Evolutionary conservation across 23 red algal species (phyloP), one percentile per base, ranked within the genome.

Genomic region (Gracilaria domingensis): DNA sequence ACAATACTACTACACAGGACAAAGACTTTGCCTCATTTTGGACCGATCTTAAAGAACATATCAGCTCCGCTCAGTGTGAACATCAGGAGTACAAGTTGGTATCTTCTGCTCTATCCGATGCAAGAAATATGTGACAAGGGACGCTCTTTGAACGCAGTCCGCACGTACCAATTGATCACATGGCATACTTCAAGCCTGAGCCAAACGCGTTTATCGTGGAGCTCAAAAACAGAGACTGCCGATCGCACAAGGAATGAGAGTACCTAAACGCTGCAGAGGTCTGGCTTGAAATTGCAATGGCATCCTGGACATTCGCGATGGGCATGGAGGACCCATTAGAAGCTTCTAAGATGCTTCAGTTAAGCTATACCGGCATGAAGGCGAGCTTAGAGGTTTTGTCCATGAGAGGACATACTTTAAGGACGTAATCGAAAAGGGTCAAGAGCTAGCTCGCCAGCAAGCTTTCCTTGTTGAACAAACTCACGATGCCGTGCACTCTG

Each of bases 171-270:
- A 79, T 79, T 0, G 21, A 34, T 4, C 75, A 79, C 32, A 29
- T 79, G 39, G 75, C 16, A 18, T 79, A 49, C 53, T 79, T 79
- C 0, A 79, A 79, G 75, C 75, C 75, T 13, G 37, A 21, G 4
- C 16, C 39, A 21, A 40, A 79, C 30, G 39, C 36, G 23, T 79
- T 79, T 55, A 14, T 51, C 23, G 17, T 30, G 16, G 37, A 47
- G 53, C 50, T 79, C 21, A 79, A 79, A 16, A 51, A 16, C 35
- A 51, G 30, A 36, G 28, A 79, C 45, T n/a, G n/a, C n/a, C n/a
- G n/a, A n/a, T n/a, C n/a, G n/a, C n/a, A n/a, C n/a, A n/a, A n/a
- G n/a, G n/a, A n/a, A n/a, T n/a, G n/a, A n/a, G n/a, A n/a, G n/a
- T n/a, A n/a, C n/a, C n/a, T n/a, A n/a, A n/a, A n/a, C 39, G 39